Evolutionary conservation across 345 rosid genomes (phyloP).

Genomic region (Murraya paniculata): DNA sequence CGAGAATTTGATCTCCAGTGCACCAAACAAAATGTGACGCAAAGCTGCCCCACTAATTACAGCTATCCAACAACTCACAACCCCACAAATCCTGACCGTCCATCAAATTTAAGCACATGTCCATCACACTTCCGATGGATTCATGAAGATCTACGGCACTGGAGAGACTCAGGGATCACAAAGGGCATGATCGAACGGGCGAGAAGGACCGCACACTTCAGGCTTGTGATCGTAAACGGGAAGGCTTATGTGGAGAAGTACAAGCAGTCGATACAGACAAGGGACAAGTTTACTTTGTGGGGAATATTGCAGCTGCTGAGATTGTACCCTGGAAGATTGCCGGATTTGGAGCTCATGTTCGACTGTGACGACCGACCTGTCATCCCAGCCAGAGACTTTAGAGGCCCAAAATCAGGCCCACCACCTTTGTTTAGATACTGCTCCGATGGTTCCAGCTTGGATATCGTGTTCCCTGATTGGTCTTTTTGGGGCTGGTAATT

Average conservation of each 20-base stretch:
- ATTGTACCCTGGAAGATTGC: constrained; percentile 63
- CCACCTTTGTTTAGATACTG: constrained; percentile 74
- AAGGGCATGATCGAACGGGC: constrained; percentile 56
- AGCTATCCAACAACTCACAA: constrained; percentile 34
- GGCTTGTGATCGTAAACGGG: constrained; percentile 54
- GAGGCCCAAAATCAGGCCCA: constrained; percentile 31
- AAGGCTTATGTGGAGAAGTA: constrained; percentile 58
- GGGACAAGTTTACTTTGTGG: constrained; percentile 63
- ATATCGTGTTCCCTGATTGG: constrained; percentile 80
- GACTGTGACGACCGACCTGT: constrained; percentile 53
- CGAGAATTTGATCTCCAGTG: constrained; percentile 12
- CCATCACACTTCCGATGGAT: constrained; percentile 77
- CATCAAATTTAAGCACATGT: constrained; percentile 29
- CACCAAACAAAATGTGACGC: not conserved
- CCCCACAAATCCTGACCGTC: constrained; percentile 15
- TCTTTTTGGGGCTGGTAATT: constrained; percentile 87
- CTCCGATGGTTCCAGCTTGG: constrained; percentile 43
- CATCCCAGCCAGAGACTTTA: constrained; percentile 31
- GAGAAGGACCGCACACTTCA: constrained; percentile 50
- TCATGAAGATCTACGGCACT: constrained; percentile 68
- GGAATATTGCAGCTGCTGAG: constrained; percentile 70
- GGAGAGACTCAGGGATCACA: constrained; percentile 59
- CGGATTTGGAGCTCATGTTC: constrained; percentile 81
- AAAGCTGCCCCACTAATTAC: constrained; percentile 23
- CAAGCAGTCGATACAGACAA: constrained; percentile 38